phyloP scores from a whole-genome alignment of 164 flowering plant genomes.

The Paratinospora sagittata region DNA sequence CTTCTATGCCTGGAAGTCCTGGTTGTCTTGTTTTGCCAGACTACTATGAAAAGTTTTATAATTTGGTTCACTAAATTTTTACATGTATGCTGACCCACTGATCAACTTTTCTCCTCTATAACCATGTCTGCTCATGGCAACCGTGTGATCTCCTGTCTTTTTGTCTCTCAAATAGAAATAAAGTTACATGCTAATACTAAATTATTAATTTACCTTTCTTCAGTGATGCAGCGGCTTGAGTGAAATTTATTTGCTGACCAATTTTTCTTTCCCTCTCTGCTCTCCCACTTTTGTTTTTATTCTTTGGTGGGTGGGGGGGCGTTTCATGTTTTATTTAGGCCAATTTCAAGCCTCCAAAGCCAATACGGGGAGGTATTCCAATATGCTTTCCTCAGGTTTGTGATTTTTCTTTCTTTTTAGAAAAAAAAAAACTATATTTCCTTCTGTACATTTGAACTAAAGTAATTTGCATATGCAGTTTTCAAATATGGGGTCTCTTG shows the following conservation, averaged over 20 bases:
- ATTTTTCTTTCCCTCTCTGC: neutral
- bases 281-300: neutral
- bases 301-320: neutral
- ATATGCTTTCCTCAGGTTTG: slow-evolving; percentile 95
- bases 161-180: neutral
- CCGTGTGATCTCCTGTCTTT: neutral
- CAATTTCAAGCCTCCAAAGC: slow-evolving; percentile 79
- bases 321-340: slow-evolving; percentile 35
- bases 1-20: neutral
- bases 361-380: slow-evolving; percentile 96
- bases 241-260: neutral
- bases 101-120: neutral
- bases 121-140: neutral
- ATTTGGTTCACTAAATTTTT: neutral
- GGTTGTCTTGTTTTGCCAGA: neutral
- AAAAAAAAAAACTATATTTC: neutral
- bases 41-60: neutral
- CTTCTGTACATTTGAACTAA: slow-evolving; percentile 7
- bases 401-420: slow-evolving; percentile 9
- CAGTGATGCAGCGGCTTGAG: too few species aligned
- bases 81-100: neutral
- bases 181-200: neutral
- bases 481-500: slow-evolving; percentile 59
- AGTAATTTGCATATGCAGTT: slow-evolving; percentile 47
- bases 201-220: too few species aligned